phyloP scores from a whole-genome alignment of 129 eudicot species.

The Mikania micrantha region DNA sequence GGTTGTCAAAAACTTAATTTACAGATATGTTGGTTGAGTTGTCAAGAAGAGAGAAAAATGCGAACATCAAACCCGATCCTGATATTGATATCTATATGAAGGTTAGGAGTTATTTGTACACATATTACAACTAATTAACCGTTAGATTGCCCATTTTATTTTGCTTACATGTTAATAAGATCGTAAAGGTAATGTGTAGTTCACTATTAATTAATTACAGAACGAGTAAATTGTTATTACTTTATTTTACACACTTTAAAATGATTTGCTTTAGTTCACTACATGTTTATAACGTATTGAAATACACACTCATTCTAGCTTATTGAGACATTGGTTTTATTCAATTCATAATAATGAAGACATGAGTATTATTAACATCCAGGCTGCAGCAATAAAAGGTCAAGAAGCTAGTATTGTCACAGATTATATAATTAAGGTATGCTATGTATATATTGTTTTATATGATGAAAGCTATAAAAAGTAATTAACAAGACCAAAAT shows the following conservation, averaged over 20 bases:
- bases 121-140: too few relatives aligned
- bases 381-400: constrained; percentile 62
- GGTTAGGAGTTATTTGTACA: constrained; percentile 11
- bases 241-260: neutral
- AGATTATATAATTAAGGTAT: constrained; percentile 73
- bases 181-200: too few relatives aligned
- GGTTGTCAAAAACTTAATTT: neutral
- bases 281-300: neutral
- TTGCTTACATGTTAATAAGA: too few relatives aligned
- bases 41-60: constrained; percentile 57
- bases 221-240: neutral
- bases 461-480: neutral
- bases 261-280: too few relatives aligned
- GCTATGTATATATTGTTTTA: neutral
- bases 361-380: neutral
- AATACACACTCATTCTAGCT: neutral
- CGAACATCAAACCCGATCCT: constrained; percentile 52
- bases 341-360: too few relatives aligned
- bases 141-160: neutral
- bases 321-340: neutral
- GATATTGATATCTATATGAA: constrained; percentile 63
- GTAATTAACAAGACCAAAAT: neutral
- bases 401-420: constrained; percentile 56
- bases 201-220: neutral
- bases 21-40: constrained; percentile 52